phyloP scores from a whole-genome alignment of 1,284 basidiomycete species.

The Agaricales sp. region DNA sequence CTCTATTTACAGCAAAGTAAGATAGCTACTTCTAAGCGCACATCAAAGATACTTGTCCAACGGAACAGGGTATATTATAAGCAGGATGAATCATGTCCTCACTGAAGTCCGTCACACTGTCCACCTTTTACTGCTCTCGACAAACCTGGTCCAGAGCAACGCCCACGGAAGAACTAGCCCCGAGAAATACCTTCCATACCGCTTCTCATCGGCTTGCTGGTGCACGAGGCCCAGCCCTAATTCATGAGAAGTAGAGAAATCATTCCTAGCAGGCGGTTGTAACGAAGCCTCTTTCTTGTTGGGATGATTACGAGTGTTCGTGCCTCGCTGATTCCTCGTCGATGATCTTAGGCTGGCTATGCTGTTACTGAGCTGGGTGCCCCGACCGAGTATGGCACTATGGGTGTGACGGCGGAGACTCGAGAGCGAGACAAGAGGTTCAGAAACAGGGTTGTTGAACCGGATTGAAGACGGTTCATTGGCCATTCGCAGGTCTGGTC shows the following conservation, averaged over 20 bases:
- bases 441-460: not conserved
- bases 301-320: not conserved
- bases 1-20: too few species aligned
- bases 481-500: not conserved
- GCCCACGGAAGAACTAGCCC: too few species aligned
- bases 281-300: not conserved
- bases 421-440: not conserved
- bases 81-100: too few species aligned
- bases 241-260: not conserved
- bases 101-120: not conserved
- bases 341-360: too few species aligned
- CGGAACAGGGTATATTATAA: too few species aligned
- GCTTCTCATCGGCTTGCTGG: too few species aligned
- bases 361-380: not conserved
- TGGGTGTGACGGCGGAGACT: not conserved
- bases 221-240: too few species aligned
- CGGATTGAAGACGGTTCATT: not conserved
- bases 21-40: too few species aligned
- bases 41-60: too few species aligned
- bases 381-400: not conserved
- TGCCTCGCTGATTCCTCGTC: not conserved
- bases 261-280: too few species aligned
- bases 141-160: not conserved
- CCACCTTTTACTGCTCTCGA: not conserved
- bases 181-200: too few species aligned